Evolutionary conservation across 768 basidiomycete species (phyloP).

Genomic region (Sarcodon aspratus): DNA sequence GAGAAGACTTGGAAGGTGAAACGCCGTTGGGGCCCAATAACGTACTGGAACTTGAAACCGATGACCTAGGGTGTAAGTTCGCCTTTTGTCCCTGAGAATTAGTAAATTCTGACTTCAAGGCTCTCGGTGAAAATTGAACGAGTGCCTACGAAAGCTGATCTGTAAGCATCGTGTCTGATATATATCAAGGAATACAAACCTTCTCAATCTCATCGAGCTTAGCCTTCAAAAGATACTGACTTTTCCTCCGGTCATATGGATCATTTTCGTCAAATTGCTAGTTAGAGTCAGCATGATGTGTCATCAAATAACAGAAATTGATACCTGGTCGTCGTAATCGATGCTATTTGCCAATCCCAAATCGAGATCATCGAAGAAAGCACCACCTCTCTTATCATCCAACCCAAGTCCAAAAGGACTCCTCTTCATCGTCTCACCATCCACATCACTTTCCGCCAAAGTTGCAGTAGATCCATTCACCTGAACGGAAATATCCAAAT

Average conservation of each 20-base stretch:
- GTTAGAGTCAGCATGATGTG: slow-evolving; percentile 8
- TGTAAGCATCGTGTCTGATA: not conserved
- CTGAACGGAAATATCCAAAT: slow-evolving; percentile 10
- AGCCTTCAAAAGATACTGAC: slow-evolving; percentile 64
- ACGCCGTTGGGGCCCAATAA: not conserved
- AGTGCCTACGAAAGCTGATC: slow-evolving; percentile 8
- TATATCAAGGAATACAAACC: slow-evolving; percentile 23
- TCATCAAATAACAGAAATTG: not conserved
- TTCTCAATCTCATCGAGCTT: slow-evolving; percentile 74
- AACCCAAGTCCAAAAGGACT: slow-evolving; percentile 18
- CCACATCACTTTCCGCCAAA: not conserved
- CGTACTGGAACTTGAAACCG: no score
- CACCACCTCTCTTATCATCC: slow-evolving; percentile 35
- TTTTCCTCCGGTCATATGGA: slow-evolving; percentile 62
- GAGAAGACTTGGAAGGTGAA: not conserved
- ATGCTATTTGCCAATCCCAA: slow-evolving; percentile 29
- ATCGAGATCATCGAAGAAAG: slow-evolving; percentile 34
- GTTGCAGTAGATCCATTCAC: not conserved
- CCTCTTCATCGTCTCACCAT: slow-evolving; percentile 7
- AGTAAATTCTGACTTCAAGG: not conserved
- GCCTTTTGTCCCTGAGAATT: not conserved
- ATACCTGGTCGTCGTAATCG: slow-evolving; percentile 31
- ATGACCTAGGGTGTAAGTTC: slow-evolving; percentile 34
- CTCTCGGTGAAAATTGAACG: slow-evolving; percentile 14
- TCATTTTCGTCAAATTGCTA: slow-evolving; percentile 57